Evolutionary conservation across 2,329 filamentous ascomycete genomes (phyloP).

Genomic region (Orbilia blumenaviensis): DNA sequence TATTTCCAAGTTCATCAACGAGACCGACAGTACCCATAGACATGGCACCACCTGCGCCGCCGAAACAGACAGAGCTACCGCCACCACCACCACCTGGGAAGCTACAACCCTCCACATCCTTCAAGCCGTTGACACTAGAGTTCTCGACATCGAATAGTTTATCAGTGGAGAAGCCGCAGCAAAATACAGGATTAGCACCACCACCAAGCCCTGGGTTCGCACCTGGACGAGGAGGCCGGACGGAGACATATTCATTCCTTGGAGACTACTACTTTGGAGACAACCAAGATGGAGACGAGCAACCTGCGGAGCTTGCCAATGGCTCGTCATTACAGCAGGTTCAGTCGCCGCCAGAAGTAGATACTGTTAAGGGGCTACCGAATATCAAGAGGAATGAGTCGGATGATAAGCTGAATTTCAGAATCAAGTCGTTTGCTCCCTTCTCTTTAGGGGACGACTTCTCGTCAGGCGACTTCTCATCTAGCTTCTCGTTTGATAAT

Average conservation of each 20-base stretch:
- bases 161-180: slow-evolving; percentile 31
- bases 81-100: slow-evolving; percentile 19
- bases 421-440: slow-evolving; percentile 47
- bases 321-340: neutral
- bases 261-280: slow-evolving; percentile 52
- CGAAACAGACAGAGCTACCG: slow-evolving; percentile 19
- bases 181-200: slow-evolving; percentile 32
- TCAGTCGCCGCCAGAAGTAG: slow-evolving; percentile 6
- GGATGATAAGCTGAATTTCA: slow-evolving; percentile 20
- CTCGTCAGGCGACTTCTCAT: slow-evolving; percentile 30
- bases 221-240: slow-evolving; percentile 30
- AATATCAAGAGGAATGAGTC: slow-evolving; percentile 12
- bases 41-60: neutral
- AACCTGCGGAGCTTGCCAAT: neutral
- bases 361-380: neutral
- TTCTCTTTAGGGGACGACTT: slow-evolving; percentile 40
- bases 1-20: slow-evolving; percentile 31
- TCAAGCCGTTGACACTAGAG: slow-evolving; percentile 19
- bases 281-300: slow-evolving; percentile 28
- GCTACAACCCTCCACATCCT: neutral
- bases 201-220: slow-evolving; percentile 37
- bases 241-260: slow-evolving; percentile 50
- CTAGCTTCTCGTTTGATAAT: slow-evolving; percentile 16
- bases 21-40: slow-evolving; percentile 10
- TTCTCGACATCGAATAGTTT: slow-evolving; percentile 20